Evolutionary conservation across 2,329 filamentous ascomycete species (phyloP).

Genomic region (Periconia sp.): DNA sequence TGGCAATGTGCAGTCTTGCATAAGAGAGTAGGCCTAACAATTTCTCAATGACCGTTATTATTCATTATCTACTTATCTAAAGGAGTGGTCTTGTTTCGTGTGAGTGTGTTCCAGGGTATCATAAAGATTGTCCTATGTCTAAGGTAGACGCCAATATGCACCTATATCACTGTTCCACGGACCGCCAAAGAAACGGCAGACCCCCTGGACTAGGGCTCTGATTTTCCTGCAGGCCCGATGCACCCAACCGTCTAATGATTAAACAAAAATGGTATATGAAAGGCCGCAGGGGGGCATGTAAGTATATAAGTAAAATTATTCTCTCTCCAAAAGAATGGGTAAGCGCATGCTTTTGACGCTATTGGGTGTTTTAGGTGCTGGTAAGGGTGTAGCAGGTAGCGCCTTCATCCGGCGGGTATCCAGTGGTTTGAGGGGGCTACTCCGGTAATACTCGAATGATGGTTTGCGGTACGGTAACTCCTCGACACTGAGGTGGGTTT

Average conservation of each 20-base stretch:
- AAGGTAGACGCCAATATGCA: neutral
- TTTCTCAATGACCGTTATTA: neutral
- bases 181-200: too few species aligned
- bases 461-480: slow-evolving; percentile 19
- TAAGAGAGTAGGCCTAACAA: too few species aligned
- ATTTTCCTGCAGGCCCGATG: neutral
- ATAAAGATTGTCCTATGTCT: neutral
- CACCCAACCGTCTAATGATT: neutral
- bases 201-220: too few species aligned
- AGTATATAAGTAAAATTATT: neutral
- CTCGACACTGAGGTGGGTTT: slow-evolving; percentile 22
- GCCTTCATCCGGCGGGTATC: slow-evolving; percentile 21
- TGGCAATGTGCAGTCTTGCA: too few species aligned
- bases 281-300: neutral
- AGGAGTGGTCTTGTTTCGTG: neutral
- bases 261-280: neutral
- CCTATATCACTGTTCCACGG: neutral
- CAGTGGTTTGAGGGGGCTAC: slow-evolving; percentile 1
- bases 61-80: neutral
- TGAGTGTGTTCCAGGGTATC: neutral
- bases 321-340: slow-evolving; percentile 16
- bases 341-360: slow-evolving; percentile 20
- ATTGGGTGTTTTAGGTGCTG: slow-evolving; percentile 11
- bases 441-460: slow-evolving; percentile 10
- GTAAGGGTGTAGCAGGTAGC: slow-evolving; percentile 20